Evolutionary conservation across 768 basidiomycete species (phyloP).

Genomic region (Russula vinacea): DNA sequence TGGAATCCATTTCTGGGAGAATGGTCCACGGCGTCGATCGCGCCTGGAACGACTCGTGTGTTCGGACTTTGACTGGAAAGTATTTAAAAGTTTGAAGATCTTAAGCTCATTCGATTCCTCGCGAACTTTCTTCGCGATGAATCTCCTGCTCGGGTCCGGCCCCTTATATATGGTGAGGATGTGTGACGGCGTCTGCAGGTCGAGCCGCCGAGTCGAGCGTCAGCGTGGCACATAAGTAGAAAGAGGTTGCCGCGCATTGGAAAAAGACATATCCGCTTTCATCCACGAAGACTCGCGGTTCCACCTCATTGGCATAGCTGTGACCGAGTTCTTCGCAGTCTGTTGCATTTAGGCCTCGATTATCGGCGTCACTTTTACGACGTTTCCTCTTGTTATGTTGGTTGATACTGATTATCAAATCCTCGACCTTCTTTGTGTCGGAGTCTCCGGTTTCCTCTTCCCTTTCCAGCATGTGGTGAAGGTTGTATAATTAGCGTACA

Average conservation of each 20-base stretch:
- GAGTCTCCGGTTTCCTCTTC: not conserved
- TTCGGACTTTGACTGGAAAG: not conserved
- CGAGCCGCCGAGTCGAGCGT: not conserved
- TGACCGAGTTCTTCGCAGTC: not conserved
- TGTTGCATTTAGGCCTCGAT: not conserved
- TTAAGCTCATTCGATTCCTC: not conserved
- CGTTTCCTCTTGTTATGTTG: not conserved
- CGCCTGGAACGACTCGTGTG: not conserved
- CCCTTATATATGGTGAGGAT: not conserved
- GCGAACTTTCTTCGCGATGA: not conserved
- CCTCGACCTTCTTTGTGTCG: too few relatives aligned
- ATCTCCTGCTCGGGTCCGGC: not conserved
- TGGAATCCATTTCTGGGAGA: not conserved
- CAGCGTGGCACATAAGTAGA: not conserved
- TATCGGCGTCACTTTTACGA: not conserved
- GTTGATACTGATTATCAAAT: too few relatives aligned
- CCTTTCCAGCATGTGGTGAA: not conserved
- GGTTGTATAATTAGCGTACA: not conserved
- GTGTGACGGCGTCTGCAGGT: conserved; percentile 1
- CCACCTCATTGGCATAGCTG: not conserved
- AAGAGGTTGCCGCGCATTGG: not conserved
- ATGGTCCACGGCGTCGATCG: not conserved
- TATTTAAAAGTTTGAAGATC: not conserved
- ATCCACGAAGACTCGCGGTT: not conserved
- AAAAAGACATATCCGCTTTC: not conserved